Evolutionary conservation across 495 filamentous ascomycete genomes (phyloP), one percentile per base, ranked within the genome.

Genomic region (Talaromyces proteolyticus): DNA sequence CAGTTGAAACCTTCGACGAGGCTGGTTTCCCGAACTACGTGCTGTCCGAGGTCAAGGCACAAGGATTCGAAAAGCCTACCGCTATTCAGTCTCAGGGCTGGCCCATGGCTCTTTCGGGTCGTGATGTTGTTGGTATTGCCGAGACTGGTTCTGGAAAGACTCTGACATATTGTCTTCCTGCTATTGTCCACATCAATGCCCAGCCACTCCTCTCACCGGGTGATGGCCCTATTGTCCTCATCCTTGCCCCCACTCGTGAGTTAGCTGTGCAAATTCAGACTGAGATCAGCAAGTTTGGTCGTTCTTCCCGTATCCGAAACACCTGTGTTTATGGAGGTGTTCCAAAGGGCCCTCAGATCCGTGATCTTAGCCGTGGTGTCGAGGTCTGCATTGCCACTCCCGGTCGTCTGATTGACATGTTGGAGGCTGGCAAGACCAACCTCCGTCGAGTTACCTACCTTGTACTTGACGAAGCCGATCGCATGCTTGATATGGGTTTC

Each of bases 401-500:
- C 18, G 93, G 93, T 63, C 91, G 93, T 77, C 70, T 98, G 53
- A 98, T 98, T 56, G 93, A 98, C 60, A 98, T 98, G 93, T 76
- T 98, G 29, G 93, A 98, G 68, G 86, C 88, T 57, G 91, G 90
- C 58, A 95, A 94, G 70, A 98, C 93, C 56, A 98, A 98, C 74
- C 86, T 98, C 53, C 90, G 93, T 50, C 93, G 93, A 70, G 91
- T 98, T 49, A 98, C 93, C 19, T 98, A 96, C 66, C 82, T 98
- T 26, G 90, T 98, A 53, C 86, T 98, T 34, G 93, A 98, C 59
- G 93, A 98, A 79, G 93, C 93, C 65, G 93, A 98, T 77, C 94
- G 94, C 69, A 97, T 98, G 93, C 77, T 98, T 74, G 93, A 98
- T 75, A 97, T 98, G 93, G 93, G 93, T 86, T 98, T 98, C 79